These are phyloP conservation scores for Dioszegia aurantiaca DNA, from an alignment of 768 basidiomycete genomes.

Conservation along the genomic window DNA sequence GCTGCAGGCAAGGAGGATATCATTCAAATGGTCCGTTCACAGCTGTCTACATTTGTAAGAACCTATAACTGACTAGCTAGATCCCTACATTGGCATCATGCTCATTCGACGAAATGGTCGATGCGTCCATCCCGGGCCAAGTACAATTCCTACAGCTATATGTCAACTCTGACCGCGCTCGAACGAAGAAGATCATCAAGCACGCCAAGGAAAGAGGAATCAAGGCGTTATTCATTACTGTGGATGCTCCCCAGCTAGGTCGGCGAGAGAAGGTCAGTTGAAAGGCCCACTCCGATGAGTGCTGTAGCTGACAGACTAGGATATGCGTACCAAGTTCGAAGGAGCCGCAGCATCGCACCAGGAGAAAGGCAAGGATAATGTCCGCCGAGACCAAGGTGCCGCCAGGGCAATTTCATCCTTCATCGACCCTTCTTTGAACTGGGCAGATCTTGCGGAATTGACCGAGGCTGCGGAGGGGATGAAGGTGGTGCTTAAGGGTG, in stretches of 20 bases:
- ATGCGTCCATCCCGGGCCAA: constrained; percentile 74
- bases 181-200: constrained; percentile 80
- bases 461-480: constrained; percentile 70
- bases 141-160: constrained; percentile 86
- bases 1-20: constrained; percentile 77
- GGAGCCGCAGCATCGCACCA: constrained; percentile 61
- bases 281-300: too few species aligned
- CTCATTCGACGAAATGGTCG: constrained; percentile 92
- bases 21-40: constrained; percentile 65
- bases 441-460: constrained; percentile 77
- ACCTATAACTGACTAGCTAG: constrained; percentile 54
- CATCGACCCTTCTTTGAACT: constrained; percentile 85
- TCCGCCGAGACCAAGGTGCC: constrained; percentile 84
- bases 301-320: constrained; percentile 53
- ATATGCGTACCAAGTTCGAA: constrained; percentile 95
- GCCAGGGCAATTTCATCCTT: constrained; percentile 94
- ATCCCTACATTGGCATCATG: constrained; percentile 94
- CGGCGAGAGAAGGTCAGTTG: constrained; percentile 71
- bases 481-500: constrained; percentile 87
- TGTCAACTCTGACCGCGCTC: constrained; percentile 83
- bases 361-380: constrained; percentile 53
- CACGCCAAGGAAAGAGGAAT: constrained; percentile 88
- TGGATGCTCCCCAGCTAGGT: constrained; percentile 94
- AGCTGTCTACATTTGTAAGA: too few species aligned
- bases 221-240: constrained; percentile 92